These are phyloP conservation scores for Sarcomyxa edulis DNA, from an alignment of 768 basidiomycete genomes.

Conservation along the genomic window DNA sequence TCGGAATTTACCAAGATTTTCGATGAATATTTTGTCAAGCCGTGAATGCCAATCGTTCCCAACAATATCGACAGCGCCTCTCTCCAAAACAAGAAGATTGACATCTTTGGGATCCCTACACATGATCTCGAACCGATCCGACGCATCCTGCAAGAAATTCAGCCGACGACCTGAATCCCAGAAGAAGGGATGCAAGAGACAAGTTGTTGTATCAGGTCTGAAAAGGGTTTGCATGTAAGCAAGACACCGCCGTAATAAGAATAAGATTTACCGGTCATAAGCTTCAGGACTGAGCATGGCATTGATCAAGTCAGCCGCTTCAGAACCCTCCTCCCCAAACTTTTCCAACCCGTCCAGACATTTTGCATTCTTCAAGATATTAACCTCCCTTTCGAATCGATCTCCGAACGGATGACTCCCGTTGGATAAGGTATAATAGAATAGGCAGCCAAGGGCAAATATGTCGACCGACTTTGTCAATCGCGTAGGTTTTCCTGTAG, in stretches of 20 bases:
- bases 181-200: constrained; percentile 92
- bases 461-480: constrained; percentile 96
- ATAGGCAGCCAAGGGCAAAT: constrained; percentile 93
- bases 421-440: constrained; percentile 86
- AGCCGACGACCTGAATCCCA: constrained; percentile 87
- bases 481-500: constrained; percentile 48
- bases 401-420: constrained; percentile 95
- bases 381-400: constrained; percentile 87
- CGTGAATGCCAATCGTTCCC: constrained; percentile 87
- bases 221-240: not conserved
- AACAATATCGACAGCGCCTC: constrained; percentile 61
- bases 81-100: constrained; percentile 71
- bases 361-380: constrained; percentile 83
- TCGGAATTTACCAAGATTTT: constrained; percentile 94
- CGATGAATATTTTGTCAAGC: constrained; percentile 86
- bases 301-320: constrained; percentile 77
- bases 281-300: constrained; percentile 79
- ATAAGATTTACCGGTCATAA: constrained; percentile 53
- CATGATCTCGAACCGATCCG: constrained; percentile 98
- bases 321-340: constrained; percentile 92
- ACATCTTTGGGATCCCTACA: constrained; percentile 85
- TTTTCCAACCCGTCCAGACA: constrained; percentile 64
- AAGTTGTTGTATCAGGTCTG: constrained; percentile 86
- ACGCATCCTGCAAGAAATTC: constrained; percentile 94
- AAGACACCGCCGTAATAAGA: constrained; percentile 1